Evolutionary conservation across 208 protist genomes (phyloP).

Genomic region (Acanthamoeba castellanii): DNA sequence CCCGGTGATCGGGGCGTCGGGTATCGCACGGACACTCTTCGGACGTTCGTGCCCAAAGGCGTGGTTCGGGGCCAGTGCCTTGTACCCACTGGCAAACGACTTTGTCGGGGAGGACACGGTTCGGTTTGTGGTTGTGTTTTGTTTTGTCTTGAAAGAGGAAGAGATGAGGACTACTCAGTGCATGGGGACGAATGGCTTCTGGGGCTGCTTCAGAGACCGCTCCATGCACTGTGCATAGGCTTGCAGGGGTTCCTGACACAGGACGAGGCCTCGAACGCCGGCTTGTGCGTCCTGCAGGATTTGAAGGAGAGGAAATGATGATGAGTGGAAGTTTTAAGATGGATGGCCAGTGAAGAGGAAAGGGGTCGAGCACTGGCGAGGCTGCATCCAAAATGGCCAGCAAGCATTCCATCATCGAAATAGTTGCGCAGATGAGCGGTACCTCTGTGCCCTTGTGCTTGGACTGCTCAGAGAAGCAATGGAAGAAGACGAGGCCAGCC

Average conservation of each 20-base stretch:
- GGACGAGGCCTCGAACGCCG: not conserved
- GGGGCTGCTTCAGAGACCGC: slow-evolving; percentile 21
- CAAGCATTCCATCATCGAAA: too few relatives aligned
- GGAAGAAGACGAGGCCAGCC: slow-evolving; percentile 48
- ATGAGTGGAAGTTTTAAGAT: not conserved
- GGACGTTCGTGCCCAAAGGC: too few relatives aligned
- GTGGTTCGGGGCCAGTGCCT: too few relatives aligned
- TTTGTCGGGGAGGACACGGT: too few relatives aligned
- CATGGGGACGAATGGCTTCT: slow-evolving; percentile 49
- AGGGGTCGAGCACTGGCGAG: too few relatives aligned
- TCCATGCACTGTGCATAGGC: slow-evolving; percentile 41
- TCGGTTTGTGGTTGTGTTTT: too few relatives aligned
- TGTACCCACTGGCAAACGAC: too few relatives aligned
- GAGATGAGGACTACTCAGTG: not conserved
- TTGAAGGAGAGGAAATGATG: not conserved
- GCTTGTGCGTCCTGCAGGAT: slow-evolving; percentile 7
- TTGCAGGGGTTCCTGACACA: slow-evolving; percentile 25
- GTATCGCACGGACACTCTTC: too few relatives aligned
- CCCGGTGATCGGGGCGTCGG: too few relatives aligned
- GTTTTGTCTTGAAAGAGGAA: too few relatives aligned
- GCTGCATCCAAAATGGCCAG: too few relatives aligned
- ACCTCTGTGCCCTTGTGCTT: slow-evolving; percentile 14
- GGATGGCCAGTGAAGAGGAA: too few relatives aligned
- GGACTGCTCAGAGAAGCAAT: slow-evolving; percentile 44
- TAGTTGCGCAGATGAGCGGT: not conserved